A percentile compares a stretch with the other conserved stretches of the same genome.
Evolutionary conservation across 306 rosid species (phyloP).

Genomic region (Acacia melanoxylon): DNA sequence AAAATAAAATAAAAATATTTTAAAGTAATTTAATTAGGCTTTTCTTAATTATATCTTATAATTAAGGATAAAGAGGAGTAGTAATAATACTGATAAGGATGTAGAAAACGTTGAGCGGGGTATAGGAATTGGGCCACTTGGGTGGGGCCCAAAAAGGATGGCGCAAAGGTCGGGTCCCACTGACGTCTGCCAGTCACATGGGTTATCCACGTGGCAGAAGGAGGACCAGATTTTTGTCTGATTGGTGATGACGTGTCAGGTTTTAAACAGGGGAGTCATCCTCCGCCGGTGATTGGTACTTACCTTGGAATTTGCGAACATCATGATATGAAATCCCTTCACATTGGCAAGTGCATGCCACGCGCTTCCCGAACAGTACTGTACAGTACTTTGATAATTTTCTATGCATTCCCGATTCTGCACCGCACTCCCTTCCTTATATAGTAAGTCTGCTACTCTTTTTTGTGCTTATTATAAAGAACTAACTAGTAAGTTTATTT

Average conservation of each 20-base stretch:
- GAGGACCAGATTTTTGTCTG: conserved; percentile 26
- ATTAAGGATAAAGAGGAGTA: too few relatives aligned
- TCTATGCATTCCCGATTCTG: background rate
- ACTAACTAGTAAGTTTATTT: too few relatives aligned
- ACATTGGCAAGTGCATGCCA: background rate
- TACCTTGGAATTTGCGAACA: background rate
- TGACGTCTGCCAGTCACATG: conserved; percentile 41
- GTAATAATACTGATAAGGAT: background rate
- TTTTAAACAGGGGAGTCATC: conserved; percentile 31
- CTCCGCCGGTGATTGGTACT: background rate
- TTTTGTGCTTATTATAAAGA: too few relatives aligned
- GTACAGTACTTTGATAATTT: background rate
- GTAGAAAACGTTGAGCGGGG: background rate
- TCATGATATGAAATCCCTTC: too few relatives aligned
- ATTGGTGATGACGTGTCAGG: conserved; percentile 24
- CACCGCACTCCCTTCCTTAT: background rate
- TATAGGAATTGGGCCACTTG: background rate
- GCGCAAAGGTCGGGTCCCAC: conserved; percentile 35
- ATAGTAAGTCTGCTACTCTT: background rate
- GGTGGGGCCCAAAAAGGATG: conserved; percentile 27
- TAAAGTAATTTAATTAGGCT: too few relatives aligned
- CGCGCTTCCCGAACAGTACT: background rate
- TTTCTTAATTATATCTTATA: too few relatives aligned
- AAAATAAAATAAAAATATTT: too few relatives aligned
- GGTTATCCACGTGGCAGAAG: conserved; percentile 25